Conservation (phyloP, 495 filamentous ascomycete species). For the Margaritispora aquatica region DNA sequence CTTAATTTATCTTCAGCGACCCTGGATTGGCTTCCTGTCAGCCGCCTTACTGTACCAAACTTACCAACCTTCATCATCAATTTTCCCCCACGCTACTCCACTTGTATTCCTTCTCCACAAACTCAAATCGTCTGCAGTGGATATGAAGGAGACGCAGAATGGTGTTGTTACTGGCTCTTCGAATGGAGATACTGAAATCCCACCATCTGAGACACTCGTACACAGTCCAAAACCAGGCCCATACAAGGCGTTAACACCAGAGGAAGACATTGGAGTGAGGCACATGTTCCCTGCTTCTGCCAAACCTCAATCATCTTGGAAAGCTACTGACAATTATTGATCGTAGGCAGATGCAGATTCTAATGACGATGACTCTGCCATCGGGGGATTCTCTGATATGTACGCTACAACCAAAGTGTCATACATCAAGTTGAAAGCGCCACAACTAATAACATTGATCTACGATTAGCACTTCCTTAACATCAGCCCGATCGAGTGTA, state of each 20-base stretch:
- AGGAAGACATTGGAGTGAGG: not conserved
- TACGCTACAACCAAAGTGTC: not conserved
- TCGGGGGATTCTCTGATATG: not conserved
- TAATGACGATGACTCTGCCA: slow-evolving; percentile 3
- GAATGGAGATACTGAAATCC: too few species aligned
- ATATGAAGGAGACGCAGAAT: too few species aligned
- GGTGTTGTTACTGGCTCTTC: too few species aligned
- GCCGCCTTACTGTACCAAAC: too few species aligned
- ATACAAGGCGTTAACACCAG: not conserved
- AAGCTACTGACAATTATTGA: not conserved
- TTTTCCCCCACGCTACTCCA: too few species aligned
- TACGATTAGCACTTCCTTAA: not conserved
- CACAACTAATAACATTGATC: not conserved
- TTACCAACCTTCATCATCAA: too few species aligned
- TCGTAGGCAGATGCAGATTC: not conserved
- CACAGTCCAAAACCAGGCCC: not conserved
- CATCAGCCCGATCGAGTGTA: not conserved
- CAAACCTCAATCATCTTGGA: too few species aligned
- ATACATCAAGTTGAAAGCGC: not conserved
- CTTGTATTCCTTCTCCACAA: too few species aligned
- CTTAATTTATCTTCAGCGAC: too few species aligned
- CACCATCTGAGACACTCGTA: too few species aligned
- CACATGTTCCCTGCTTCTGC: not conserved
- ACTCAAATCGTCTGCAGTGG: too few species aligned
- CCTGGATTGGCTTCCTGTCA: too few species aligned